Percentiles rank a stretch among this genome's conserved stretches.
These are phyloP conservation scores for Psilocybe mexicana DNA, from an alignment of 1,284 basidiomycete genomes.

Conservation along the genomic window DNA sequence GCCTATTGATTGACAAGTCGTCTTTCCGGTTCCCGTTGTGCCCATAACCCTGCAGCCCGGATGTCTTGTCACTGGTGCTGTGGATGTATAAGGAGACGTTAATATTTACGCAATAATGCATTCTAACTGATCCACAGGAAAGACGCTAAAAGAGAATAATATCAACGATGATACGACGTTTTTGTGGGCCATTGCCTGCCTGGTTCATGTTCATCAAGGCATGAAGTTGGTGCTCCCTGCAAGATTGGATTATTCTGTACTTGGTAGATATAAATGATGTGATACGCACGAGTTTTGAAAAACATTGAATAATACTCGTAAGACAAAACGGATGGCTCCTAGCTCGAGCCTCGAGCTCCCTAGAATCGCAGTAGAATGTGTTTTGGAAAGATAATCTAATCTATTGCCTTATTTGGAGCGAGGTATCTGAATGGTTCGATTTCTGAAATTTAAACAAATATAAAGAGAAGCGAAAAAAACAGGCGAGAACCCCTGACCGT, in stretches of 20 bases:
- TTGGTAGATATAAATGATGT: too few species aligned
- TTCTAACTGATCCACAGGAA: neutral
- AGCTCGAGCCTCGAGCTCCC: neutral
- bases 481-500: slow-evolving; percentile 13
- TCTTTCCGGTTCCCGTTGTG: slow-evolving; percentile 46
- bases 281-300: too few species aligned
- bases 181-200: neutral
- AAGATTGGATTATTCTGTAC: too few species aligned
- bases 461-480: slow-evolving; percentile 22
- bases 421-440: slow-evolving; percentile 31
- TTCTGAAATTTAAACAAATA: slow-evolving; percentile 28
- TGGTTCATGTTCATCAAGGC: slow-evolving; percentile 16
- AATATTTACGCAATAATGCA: too few species aligned
- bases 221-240: too few species aligned
- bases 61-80: too few species aligned
- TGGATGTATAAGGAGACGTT: too few species aligned
- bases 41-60: slow-evolving; percentile 40
- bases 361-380: neutral
- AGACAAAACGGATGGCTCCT: neutral
- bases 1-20: slow-evolving; percentile 18
- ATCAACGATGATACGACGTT: too few species aligned
- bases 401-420: slow-evolving; percentile 22
- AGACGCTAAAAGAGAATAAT: neutral
- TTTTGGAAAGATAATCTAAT: slow-evolving; percentile 21
- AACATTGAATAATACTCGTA: too few species aligned